Evolutionary conservation across 495 filamentous ascomycete genomes (phyloP), one percentile per base, ranked within the genome.

Genomic region (Penicillium ucsense): DNA sequence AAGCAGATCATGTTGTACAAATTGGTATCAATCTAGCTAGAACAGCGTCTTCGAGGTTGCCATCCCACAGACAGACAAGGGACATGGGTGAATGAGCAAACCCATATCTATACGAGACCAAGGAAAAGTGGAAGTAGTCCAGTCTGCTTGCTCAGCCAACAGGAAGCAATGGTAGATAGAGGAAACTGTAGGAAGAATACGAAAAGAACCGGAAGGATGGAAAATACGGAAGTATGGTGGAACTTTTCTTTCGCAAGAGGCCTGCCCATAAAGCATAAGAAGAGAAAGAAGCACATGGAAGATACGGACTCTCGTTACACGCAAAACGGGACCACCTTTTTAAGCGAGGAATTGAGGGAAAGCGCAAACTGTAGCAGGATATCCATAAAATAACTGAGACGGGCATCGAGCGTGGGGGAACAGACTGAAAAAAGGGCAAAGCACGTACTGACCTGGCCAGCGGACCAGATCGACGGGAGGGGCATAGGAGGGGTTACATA

Each of bases 181-280:
- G 41, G 56, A 64, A 59, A 57, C 61, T 44, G 48, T 55, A n/a
- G 39, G n/a, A 2, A 28, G 60, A 64, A 60, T 56, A 64, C 62
- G 54, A 49, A 52, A 61, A 20, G 20, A 20, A 20, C 2, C 2
- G 56, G 58, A 58, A 46, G 58, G 61, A 62, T 55, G 60, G 45
- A 55, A 66, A 51, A 48, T 54, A 59, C 45, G 52, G 63, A 56
- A 62, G 56, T 31, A 31, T 62, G 54, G 59, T 56, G 59, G 57
- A 72, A 68, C 69, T 72, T 72, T 74, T 20, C 20, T 20, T 20
- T 67, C 64, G 67, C 68, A 72, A 56, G 71, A 63, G 63, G 68
- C 69, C 68, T 70, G 64, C 71, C 71, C 71, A 71, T 60, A 63
- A 59, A 61, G 58, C 67, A 68, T 60, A 64, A 52, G 54, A 55